These are phyloP conservation scores for Neoscytalidium dimidiatum DNA, from an alignment of 2,329 filamentous ascomycete species.

Conservation along the genomic window DNA sequence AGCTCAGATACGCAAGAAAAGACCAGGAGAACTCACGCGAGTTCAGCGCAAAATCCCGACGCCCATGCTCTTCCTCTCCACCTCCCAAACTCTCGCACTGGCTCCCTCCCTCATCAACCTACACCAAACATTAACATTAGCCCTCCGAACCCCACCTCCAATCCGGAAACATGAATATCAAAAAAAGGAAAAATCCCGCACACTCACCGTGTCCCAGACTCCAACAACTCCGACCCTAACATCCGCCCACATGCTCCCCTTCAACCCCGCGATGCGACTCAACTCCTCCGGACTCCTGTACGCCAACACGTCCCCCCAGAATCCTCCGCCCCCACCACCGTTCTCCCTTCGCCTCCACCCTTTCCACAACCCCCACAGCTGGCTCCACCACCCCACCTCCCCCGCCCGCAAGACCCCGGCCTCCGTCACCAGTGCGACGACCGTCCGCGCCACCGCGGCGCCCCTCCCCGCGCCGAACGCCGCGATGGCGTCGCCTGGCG, in stretches of 20 bases:
- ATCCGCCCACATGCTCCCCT: background rate
- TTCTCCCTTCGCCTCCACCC: background rate
- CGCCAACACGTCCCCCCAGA: background rate
- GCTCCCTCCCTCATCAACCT: background rate
- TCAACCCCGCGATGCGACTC: conserved; percentile 8
- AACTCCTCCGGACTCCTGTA: background rate
- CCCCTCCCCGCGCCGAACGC: conserved; percentile 49
- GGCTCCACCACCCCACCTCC: conserved; percentile 49
- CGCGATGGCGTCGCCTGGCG: conserved; percentile 50
- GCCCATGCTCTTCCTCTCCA: background rate
- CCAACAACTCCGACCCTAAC: conserved; percentile 45
- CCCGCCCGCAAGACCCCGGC: conserved; percentile 51
- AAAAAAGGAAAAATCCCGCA: background rate
- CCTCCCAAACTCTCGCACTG: conserved; percentile 11
- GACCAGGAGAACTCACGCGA: background rate
- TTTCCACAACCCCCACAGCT: conserved; percentile 22
- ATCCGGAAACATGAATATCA: too few species aligned
- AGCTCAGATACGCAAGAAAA: too few species aligned
- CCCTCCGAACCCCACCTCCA: background rate
- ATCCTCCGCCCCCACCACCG: background rate
- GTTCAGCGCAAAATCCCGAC: conserved; percentile 10
- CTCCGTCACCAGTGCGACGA: conserved; percentile 47
- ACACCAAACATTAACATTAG: background rate
- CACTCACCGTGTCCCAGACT: conserved; percentile 48
- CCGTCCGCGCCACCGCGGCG: conserved; percentile 41